phyloP scores from a whole-genome alignment of 202 grass and related monocot species.

The Schoenoplectus triqueter region DNA sequence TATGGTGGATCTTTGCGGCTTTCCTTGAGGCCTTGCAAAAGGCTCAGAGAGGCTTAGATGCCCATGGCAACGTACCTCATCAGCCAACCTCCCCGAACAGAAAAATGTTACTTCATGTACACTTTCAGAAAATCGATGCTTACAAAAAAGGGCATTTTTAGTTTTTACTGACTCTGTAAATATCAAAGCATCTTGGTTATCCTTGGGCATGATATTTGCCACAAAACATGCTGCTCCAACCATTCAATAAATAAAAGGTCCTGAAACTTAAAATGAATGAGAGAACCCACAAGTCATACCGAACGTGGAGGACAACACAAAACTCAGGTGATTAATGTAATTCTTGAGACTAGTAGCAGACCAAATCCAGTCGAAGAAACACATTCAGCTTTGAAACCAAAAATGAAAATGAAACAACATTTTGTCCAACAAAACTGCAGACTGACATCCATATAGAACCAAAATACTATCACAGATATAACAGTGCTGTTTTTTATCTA shows the following conservation, averaged over 20 bases:
- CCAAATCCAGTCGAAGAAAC: conserved; percentile 29
- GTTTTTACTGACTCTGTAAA: too few species aligned
- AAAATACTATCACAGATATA: conserved; percentile 1
- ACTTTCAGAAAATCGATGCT: too few species aligned
- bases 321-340: conserved; percentile 36
- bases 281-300: neutral
- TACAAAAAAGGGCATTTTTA: too few species aligned
- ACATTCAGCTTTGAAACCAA: conserved; percentile 33
- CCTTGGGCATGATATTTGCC: neutral
- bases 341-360: conserved; percentile 31
- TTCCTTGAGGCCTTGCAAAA: too few species aligned
- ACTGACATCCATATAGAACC: conserved; percentile 22
- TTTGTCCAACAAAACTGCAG: conserved; percentile 33
- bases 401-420: conserved; percentile 27
- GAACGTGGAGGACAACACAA: neutral
- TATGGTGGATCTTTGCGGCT: too few species aligned
- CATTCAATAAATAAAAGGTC: neutral
- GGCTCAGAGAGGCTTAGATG: too few species aligned
- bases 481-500: conserved; percentile 42
- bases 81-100: too few species aligned
- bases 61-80: too few species aligned
- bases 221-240: neutral
- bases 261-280: too few species aligned
- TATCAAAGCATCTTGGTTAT: neutral
- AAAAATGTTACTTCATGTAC: too few species aligned